Evolutionary conservation across 331 rosid genomes (phyloP).

Genomic region (Cydonia oblonga): DNA sequence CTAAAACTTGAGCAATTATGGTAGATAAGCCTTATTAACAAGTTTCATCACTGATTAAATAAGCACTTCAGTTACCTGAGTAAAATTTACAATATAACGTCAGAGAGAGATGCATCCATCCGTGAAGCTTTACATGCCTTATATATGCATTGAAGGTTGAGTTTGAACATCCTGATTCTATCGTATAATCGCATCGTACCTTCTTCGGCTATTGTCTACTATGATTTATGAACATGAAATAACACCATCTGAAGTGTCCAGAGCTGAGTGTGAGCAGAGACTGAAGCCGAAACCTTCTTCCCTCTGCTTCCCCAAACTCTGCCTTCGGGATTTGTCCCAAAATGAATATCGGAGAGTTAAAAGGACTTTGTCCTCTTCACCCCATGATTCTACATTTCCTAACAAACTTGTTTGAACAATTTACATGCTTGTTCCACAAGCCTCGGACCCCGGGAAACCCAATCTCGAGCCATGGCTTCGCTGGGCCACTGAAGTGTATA

Average conservation of each 20-base stretch:
- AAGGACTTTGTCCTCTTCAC: constrained; percentile 47
- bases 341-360: constrained; percentile 32
- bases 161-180: constrained; percentile 20
- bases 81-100: constrained; percentile 26
- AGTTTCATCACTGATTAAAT: background rate
- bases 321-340: constrained; percentile 27
- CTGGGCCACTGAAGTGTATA: constrained; percentile 88
- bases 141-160: constrained; percentile 25
- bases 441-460: constrained; percentile 60
- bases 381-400: constrained; percentile 60
- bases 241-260: constrained; percentile 14
- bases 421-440: constrained; percentile 67
- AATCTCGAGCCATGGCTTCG: constrained; percentile 95
- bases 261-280: constrained; percentile 46
- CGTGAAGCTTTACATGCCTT: background rate
- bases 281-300: constrained; percentile 98
- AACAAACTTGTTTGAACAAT: constrained; percentile 53
- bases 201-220: constrained; percentile 39
- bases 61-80: constrained; percentile 2
- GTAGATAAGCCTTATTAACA: background rate
- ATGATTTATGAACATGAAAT: constrained; percentile 28
- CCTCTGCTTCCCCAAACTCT: constrained; percentile 51
- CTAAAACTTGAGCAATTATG: background rate
- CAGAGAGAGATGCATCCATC: constrained; percentile 15
- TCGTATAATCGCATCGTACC: constrained; percentile 17